Conservation (phyloP, 2,329 filamentous ascomycete genomes). For the Botryotinia calthae region DNA sequence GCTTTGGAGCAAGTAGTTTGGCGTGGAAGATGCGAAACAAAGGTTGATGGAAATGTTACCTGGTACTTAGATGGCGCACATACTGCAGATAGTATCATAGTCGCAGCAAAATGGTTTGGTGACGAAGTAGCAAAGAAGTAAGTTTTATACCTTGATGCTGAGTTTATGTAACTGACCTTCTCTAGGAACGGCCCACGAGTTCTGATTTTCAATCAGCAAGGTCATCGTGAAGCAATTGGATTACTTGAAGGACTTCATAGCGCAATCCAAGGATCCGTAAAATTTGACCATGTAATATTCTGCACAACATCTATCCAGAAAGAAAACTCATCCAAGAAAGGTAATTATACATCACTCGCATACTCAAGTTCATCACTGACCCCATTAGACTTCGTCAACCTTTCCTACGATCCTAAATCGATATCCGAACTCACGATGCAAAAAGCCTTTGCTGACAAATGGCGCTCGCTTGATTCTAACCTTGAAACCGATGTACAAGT, state of each 20-base stretch:
- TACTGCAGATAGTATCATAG: constrained; percentile 82
- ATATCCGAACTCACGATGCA: constrained; percentile 64
- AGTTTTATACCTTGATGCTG: background rate
- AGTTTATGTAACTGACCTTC: background rate
- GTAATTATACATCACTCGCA: constrained; percentile 26
- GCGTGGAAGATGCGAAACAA: constrained; percentile 73
- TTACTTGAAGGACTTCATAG: constrained; percentile 51
- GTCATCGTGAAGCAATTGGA: constrained; percentile 43
- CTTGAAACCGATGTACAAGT: constrained; percentile 36
- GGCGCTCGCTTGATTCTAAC: constrained; percentile 25
- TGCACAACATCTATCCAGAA: constrained; percentile 66
- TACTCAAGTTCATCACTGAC: background rate
- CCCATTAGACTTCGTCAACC: constrained; percentile 54
- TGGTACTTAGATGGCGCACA: constrained; percentile 96
- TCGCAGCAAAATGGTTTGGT: constrained; percentile 80
- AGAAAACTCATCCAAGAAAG: constrained; percentile 51
- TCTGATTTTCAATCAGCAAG: constrained; percentile 88
- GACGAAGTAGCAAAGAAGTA: constrained; percentile 42
- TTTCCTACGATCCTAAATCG: constrained; percentile 39
- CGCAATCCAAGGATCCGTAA: constrained; percentile 43
- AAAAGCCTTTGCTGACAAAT: constrained; percentile 47
- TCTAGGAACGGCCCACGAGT: constrained; percentile 44
- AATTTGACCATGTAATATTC: constrained; percentile 76
- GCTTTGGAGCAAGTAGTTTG: constrained; percentile 75
- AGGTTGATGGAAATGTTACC: constrained; percentile 55